These are phyloP conservation scores for Discostella stelligera DNA, from an alignment of 352 stramenopile genomes.

Conservation along the genomic window DNA sequence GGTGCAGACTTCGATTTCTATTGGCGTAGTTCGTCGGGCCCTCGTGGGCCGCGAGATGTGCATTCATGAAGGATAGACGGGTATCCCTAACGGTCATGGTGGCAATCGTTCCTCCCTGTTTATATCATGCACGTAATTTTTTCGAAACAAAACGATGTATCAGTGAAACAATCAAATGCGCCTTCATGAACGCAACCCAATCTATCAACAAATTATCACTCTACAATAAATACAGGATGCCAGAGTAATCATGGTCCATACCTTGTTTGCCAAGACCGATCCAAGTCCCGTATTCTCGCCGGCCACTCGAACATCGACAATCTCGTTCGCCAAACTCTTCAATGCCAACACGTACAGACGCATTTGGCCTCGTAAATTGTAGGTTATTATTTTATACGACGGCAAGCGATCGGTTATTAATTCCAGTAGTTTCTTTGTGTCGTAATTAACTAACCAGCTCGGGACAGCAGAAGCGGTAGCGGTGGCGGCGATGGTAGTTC, in stretches of 20 bases:
- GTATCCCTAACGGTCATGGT: conserved; percentile 54
- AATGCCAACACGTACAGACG: conserved; percentile 50
- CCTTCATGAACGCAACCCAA: background rate
- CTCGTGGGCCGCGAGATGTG: conserved; percentile 75
- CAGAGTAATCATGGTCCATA: conserved; percentile 1
- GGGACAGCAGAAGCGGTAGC: background rate
- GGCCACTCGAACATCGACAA: conserved; percentile 41
- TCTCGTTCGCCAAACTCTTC: conserved; percentile 37
- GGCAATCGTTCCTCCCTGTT: conserved; percentile 64
- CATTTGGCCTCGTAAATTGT: conserved; percentile 64
- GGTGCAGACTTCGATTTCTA: conserved; percentile 54
- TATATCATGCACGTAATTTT: background rate
- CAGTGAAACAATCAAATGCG: conserved; percentile 3
- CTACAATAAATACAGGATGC: background rate
- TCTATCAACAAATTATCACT: background rate
- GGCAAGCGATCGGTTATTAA: conserved; percentile 30
- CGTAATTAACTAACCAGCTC: conserved; percentile 16
- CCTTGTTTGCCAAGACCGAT: conserved; percentile 66
- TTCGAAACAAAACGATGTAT: background rate
- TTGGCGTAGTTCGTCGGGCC: conserved; percentile 58
- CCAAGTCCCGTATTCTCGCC: conserved; percentile 66
- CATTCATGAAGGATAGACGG: conserved; percentile 63
- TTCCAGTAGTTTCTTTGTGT: conserved; percentile 24
- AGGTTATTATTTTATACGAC: conserved; percentile 55
- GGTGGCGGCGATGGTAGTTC: background rate